Conservation (phyloP, 345 rosid species). For the Physaria fendleri region DNA sequence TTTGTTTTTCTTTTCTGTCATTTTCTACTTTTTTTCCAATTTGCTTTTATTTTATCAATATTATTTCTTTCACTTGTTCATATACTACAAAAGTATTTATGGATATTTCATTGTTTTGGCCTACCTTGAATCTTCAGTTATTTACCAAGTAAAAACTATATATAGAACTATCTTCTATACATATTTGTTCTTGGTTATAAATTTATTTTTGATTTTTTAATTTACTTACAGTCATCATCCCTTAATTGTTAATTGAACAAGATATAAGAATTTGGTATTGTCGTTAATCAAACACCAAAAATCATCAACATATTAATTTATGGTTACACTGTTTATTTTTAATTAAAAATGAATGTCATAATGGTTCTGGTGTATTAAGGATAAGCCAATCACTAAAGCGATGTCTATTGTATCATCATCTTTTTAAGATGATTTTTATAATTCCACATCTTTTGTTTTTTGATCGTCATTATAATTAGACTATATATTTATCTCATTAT, state of each 20-base stretch:
- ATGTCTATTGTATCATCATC: slow-evolving; percentile 7
- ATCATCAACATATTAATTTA: not conserved
- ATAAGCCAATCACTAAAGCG: slow-evolving; percentile 29
- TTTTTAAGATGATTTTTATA: slow-evolving; percentile 13
- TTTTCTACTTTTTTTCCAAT: slow-evolving; percentile 5
- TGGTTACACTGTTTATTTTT: not conserved
- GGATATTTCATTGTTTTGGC: slow-evolving; percentile 16
- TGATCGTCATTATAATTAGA: not conserved
- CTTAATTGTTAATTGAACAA: too few species aligned
- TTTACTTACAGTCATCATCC: not conserved
- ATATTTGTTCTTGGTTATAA: not conserved
- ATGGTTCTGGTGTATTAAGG: slow-evolving; percentile 28
- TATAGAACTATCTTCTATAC: not conserved
- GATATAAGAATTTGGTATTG: not conserved
- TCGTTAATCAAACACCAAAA: slow-evolving; percentile 11
- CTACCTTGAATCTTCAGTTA: slow-evolving; percentile 11
- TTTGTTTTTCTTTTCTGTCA: not conserved
- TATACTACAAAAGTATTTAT: slow-evolving; percentile 6
- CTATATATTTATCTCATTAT: too few species aligned
- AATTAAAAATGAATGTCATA: slow-evolving; percentile 18
- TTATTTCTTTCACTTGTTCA: not conserved
- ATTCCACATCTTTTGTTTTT: not conserved
- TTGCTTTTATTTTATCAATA: too few species aligned
- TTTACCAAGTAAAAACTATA: not conserved
- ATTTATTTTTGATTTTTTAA: not conserved